A percentile compares a stretch with the other conserved stretches of the same genome.
phyloP scores from a whole-genome alignment of 345 rosid genomes.

The Citrus reticulata region DNA sequence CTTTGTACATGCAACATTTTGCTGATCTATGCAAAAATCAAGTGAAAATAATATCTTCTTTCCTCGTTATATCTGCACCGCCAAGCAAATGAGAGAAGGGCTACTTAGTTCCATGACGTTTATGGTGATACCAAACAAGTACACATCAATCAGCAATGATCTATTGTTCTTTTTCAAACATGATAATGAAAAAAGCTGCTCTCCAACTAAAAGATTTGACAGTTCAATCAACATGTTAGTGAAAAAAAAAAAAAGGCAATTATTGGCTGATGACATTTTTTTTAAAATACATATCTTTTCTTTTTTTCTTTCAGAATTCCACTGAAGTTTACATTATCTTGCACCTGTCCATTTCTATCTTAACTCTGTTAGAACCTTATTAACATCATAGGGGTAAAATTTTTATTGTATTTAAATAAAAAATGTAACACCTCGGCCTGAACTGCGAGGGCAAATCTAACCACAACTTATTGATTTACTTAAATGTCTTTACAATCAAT shows the following conservation, averaged over 20 bases:
- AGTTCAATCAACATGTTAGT: background rate
- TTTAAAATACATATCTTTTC: too few relatives aligned
- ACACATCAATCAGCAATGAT: background rate
- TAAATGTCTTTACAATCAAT: too few relatives aligned
- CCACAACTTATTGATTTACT: accelerated
- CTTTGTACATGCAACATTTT: background rate
- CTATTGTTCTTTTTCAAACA: background rate
- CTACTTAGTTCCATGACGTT: background rate
- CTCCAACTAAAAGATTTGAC: background rate
- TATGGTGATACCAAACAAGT: background rate
- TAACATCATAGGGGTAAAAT: accelerated
- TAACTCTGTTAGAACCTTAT: accelerated
- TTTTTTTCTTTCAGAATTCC: too few relatives aligned
- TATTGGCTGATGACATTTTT: too few relatives aligned
- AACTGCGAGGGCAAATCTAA: too few relatives aligned
- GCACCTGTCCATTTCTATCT: accelerated
- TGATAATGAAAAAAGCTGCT: too few relatives aligned
- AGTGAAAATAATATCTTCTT: background rate
- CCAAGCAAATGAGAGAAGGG: background rate
- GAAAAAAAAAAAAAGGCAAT: too few relatives aligned
- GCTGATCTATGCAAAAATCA: too few relatives aligned
- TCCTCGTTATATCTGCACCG: background rate
- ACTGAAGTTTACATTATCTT: too few relatives aligned
- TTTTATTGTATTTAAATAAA: too few relatives aligned
- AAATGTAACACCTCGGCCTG: too few relatives aligned